phyloP scores from a whole-genome alignment of 305 asterid species.

The Coffea humblotiana region DNA sequence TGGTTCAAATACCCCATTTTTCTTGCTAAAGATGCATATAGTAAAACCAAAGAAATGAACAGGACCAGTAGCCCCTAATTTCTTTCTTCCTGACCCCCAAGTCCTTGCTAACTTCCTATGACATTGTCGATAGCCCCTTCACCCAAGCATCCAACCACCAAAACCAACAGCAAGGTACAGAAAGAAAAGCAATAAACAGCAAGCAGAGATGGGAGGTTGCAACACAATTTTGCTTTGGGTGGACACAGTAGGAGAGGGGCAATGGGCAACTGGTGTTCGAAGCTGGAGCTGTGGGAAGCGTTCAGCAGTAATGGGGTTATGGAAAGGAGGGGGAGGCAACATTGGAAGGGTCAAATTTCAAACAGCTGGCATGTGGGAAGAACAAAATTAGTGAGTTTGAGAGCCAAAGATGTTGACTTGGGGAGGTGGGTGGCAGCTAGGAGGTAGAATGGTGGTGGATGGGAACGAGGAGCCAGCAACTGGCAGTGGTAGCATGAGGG shows the following conservation, averaged over 20 bases:
- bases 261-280: neutral
- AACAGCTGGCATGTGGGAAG: neutral
- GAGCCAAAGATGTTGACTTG: too few relatives aligned
- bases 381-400: neutral
- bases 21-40: neutral
- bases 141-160: neutral
- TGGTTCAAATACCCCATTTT: neutral
- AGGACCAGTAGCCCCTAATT: neutral
- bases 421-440: too few relatives aligned
- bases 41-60: too few relatives aligned
- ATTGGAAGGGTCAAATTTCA: neutral
- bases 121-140: neutral
- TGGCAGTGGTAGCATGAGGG: neutral
- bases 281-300: neutral
- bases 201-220: neutral
- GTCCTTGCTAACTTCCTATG: neutral
- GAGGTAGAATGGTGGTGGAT: neutral
- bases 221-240: too few relatives aligned
- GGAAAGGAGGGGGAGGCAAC: neutral
- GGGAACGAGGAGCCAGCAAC: neutral
- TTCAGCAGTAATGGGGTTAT: neutral
- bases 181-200: too few relatives aligned
- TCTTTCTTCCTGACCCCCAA: neutral
- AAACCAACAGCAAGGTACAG: neutral
- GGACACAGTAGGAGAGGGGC: too few relatives aligned